Evolutionary conservation across 1,284 basidiomycete species (phyloP).

Genomic region (Cutaneotrichosporon curvatum): DNA sequence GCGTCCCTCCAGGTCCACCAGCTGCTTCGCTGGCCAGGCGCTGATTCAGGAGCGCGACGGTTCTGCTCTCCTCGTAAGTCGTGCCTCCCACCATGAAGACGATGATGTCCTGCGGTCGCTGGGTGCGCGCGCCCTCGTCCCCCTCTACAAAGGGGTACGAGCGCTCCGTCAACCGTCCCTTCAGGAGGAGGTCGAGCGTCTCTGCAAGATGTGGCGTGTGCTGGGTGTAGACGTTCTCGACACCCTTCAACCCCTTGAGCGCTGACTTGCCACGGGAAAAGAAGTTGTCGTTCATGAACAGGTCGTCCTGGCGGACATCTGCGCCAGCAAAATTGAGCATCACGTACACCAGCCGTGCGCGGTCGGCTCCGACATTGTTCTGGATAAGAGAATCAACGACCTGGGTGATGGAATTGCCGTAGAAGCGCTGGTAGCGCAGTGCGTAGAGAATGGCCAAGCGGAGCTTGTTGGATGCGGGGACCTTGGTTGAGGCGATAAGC

Average conservation of each 20-base stretch:
- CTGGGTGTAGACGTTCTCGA: slow-evolving; percentile 99
- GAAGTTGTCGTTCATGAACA: slow-evolving; percentile 93
- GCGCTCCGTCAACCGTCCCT: slow-evolving; percentile 74
- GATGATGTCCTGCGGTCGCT: slow-evolving; percentile 78
- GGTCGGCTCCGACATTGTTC: slow-evolving; percentile 73
- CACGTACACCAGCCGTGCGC: slow-evolving; percentile 85
- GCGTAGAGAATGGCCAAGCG: slow-evolving; percentile 91
- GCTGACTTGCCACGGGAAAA: slow-evolving; percentile 91
- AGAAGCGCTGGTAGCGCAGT: slow-evolving; percentile 88
- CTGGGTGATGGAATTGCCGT: slow-evolving; percentile 71
- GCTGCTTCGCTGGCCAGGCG: slow-evolving; percentile 51
- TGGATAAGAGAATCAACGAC: slow-evolving; percentile 75
- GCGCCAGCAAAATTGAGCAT: slow-evolving; percentile 88
- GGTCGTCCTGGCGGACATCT: slow-evolving; percentile 93
- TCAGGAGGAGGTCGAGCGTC: slow-evolving; percentile 83
- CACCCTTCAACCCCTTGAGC: slow-evolving; percentile 94
- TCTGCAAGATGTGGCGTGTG: slow-evolving; percentile 89
- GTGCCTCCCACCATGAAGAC: slow-evolving; percentile 90
- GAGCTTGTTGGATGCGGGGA: slow-evolving; percentile 76
- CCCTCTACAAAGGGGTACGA: slow-evolving; percentile 85
- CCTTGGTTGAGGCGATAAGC: slow-evolving; percentile 60
- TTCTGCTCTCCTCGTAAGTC: slow-evolving; percentile 85
- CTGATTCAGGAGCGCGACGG: slow-evolving; percentile 76
- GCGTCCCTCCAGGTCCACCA: slow-evolving; percentile 50
- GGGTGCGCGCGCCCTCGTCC: slow-evolving; percentile 46